Conservation (phyloP, 768 basidiomycete species). For the Porpolomopsis calyptriformis region DNA sequence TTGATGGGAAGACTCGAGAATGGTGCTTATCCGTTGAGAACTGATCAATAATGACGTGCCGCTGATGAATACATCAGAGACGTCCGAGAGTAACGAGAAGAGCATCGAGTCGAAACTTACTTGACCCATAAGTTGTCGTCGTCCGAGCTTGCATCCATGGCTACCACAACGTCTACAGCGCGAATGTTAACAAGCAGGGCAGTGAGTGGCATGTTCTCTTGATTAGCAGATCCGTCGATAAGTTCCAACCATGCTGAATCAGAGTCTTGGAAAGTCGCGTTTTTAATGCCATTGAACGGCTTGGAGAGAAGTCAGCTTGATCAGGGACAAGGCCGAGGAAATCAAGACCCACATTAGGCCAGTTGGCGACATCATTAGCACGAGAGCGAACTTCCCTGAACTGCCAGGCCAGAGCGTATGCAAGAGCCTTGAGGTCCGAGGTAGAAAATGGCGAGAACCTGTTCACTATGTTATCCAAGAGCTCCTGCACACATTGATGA, state of each 20-base stretch:
- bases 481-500: conserved; percentile 28
- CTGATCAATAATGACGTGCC: conserved; percentile 43
- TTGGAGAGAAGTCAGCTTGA: conserved; percentile 12
- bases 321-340: neutral
- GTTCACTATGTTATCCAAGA: conserved; percentile 35
- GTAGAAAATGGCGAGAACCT: conserved; percentile 29
- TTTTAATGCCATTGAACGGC: conserved; percentile 40
- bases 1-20: conserved; percentile 42
- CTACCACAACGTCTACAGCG: conserved; percentile 63
- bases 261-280: conserved; percentile 42
- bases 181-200: conserved; percentile 63
- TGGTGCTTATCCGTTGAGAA: conserved; percentile 31
- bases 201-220: conserved; percentile 60
- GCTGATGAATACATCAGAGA: conserved; percentile 19
- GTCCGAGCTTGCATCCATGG: conserved; percentile 58
- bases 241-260: conserved; percentile 45
- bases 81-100: neutral
- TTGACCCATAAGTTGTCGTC: conserved; percentile 55
- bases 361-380: conserved; percentile 53
- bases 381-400: conserved; percentile 39
- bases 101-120: conserved; percentile 26
- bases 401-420: conserved; percentile 39
- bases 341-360: conserved; percentile 41
- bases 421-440: conserved; percentile 29
- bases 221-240: conserved; percentile 62